Evolutionary conservation across 1,284 basidiomycete species (phyloP), one percentile per base, ranked within the genome.

Genomic region (Xanthoconium separans): DNA sequence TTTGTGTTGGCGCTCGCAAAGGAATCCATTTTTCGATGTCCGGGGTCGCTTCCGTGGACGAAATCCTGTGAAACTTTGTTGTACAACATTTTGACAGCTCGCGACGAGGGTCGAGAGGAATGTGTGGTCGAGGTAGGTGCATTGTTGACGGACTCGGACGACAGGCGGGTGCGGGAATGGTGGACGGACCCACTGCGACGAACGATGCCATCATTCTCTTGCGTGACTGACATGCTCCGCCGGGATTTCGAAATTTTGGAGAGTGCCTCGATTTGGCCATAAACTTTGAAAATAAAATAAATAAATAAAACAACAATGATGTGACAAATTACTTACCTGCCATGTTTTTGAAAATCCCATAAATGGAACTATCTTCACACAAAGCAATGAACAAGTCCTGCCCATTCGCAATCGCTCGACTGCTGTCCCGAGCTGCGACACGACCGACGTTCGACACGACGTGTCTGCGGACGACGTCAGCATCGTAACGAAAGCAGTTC

Each of bases 361-460:
- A 95, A 51, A 95, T 83, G 47, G 85, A 77, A 63, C 89, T 85
- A 70, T 95, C 93, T 71, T 95, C 93, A 59, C 91, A 93, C 29
- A 95, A 76, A 0, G 93, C 92, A 24, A 85, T 79, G 69, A 91
- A 94, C 34, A 96, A 75, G 68, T 95, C 91, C 58, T 91, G 84
- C 7, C 85, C 77, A 16, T 83, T 86, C 18, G 92, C 92, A 8
- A 76, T 77, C 6, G 86, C 82, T 44, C 87, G 82, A 63, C 90
- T 89, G 65, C 87, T 92, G 69, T 95, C 93, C 51, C 93, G 82
- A 33, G 90, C 83, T 22, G 87, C 85, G 27, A 95, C 91, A 40
- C 89, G 83, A 50, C 89, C 86, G 27, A 95, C 83, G 63, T 89
- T 91, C 6, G 87, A 82, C 43, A 95, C 76, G 47, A 95, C 78